Evolutionary conservation across 257 asterid genomes (phyloP).

Genomic region (Petrea volubilis): DNA sequence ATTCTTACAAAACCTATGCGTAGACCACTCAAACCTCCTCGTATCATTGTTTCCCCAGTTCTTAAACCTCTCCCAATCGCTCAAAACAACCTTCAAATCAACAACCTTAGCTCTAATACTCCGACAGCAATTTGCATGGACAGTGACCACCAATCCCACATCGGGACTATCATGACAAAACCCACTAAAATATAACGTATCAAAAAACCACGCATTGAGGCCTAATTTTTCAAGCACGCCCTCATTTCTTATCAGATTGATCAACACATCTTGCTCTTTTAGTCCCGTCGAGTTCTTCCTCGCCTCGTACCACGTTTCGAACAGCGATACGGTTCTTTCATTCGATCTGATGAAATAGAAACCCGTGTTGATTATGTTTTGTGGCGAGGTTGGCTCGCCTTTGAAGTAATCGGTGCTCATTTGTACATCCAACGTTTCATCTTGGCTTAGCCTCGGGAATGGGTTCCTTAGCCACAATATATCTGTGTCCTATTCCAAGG

Average conservation of each 20-base stretch:
- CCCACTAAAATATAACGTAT: not conserved
- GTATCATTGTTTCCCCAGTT: not conserved
- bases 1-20: not conserved
- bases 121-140: not conserved
- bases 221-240: not conserved
- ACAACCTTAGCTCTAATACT: not conserved
- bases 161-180: not conserved
- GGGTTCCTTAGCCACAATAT: not conserved
- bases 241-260: not conserved
- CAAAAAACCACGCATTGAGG: not conserved
- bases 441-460: not conserved
- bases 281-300: not conserved
- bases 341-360: not conserved
- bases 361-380: not conserved
- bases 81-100: not conserved
- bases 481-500: not conserved
- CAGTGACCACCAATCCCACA: not conserved
- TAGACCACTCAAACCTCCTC: not conserved
- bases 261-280: not conserved
- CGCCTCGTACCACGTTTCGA: not conserved
- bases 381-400: not conserved
- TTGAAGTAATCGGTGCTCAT: not conserved
- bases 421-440: not conserved
- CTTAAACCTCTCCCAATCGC: not conserved
- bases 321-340: not conserved